Conservation (phyloP, 1,284 basidiomycete genomes). For the Trametes versicolor region DNA sequence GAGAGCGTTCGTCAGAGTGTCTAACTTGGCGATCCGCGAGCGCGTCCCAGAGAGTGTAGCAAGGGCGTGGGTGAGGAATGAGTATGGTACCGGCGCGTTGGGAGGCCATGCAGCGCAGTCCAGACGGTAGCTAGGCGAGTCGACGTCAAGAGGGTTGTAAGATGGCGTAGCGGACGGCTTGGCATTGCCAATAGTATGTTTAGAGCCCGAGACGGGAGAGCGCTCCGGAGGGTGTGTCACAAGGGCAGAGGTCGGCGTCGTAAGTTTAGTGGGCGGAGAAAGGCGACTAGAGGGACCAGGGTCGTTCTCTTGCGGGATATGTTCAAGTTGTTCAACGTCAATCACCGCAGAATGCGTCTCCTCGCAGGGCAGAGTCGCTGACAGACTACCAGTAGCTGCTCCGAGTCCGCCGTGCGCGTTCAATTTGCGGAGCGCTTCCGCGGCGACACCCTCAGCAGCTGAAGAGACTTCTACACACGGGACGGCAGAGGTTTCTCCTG, state of each 20-base stretch:
- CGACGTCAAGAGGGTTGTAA: conserved; percentile 53
- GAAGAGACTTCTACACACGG: too few species aligned
- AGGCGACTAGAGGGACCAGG: conserved; percentile 15
- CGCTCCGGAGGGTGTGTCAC: background rate
- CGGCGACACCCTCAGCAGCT: too few species aligned
- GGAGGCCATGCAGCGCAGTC: conserved; percentile 49
- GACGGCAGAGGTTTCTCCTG: too few species aligned
- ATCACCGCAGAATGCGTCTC: conserved; percentile 38
- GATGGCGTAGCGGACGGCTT: conserved; percentile 17
- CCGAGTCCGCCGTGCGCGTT: conserved; percentile 38
- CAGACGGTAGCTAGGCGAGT: conserved; percentile 55
- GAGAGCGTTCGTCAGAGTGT: conserved; percentile 84
- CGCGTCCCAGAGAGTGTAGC: conserved; percentile 78
- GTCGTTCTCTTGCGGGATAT: conserved; percentile 19
- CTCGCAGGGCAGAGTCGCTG: conserved; percentile 14
- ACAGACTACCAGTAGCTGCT: conserved; percentile 11
- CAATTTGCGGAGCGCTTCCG: conserved; percentile 4
- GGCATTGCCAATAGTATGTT: conserved; percentile 29
- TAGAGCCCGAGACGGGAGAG: background rate
- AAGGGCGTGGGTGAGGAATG: conserved; percentile 83
- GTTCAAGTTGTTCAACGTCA: conserved; percentile 43
- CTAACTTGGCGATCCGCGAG: conserved; percentile 84
- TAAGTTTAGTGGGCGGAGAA: background rate
- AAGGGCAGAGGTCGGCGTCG: conserved; percentile 5
- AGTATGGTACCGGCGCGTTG: conserved; percentile 71